phyloP scores from a whole-genome alignment of 495 filamentous ascomycete genomes.

The Aspergillus sclerotiicarbonarius region DNA sequence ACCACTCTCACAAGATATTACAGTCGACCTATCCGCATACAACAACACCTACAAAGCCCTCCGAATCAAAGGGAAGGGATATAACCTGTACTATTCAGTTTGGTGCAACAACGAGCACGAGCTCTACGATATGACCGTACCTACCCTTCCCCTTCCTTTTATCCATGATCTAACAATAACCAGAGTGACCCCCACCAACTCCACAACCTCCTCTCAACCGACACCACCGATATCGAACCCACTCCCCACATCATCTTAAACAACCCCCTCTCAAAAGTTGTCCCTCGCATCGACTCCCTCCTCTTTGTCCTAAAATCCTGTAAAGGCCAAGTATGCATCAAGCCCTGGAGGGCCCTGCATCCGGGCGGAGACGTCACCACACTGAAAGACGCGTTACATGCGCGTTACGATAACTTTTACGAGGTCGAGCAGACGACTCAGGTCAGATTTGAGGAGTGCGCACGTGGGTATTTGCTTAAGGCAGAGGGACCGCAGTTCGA shows the following conservation, averaged over 20 bases:
- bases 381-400: constrained; percentile 35
- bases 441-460: background rate
- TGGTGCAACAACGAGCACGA: constrained; percentile 58
- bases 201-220: constrained; percentile 43
- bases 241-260: constrained; percentile 26
- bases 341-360: constrained; percentile 54
- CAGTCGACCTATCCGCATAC: constrained; percentile 4
- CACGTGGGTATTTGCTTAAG: background rate
- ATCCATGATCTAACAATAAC: constrained; percentile 1
- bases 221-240: background rate
- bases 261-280: constrained; percentile 35
- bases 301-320: constrained; percentile 59
- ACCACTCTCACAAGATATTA: background rate
- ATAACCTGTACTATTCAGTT: constrained; percentile 55
- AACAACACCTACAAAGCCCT: constrained; percentile 59
- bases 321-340: constrained; percentile 44
- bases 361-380: constrained; percentile 38
- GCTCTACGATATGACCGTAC: constrained; percentile 50
- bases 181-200: constrained; percentile 53
- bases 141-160: constrained; percentile 2
- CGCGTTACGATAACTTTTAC: constrained; percentile 55
- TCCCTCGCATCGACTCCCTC: constrained; percentile 51
- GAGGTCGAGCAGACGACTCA: background rate
- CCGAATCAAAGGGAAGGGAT: constrained; percentile 45
- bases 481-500: background rate